phyloP scores from a whole-genome alignment of 129 eudicot species.

The Escallonia herrerae region DNA sequence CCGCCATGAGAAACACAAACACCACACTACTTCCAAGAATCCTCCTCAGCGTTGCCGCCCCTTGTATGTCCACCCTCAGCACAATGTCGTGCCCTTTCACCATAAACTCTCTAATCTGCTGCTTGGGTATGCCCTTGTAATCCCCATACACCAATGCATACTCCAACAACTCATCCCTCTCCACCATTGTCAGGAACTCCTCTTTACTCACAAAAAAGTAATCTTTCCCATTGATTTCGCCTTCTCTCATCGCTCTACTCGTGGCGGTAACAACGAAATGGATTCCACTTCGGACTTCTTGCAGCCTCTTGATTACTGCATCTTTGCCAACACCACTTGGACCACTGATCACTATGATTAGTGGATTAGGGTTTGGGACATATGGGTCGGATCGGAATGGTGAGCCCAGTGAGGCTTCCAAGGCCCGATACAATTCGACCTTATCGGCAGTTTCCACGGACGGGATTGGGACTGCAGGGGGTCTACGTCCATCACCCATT shows the following conservation, averaged over 20 bases:
- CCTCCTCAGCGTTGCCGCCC: slow-evolving; percentile 65
- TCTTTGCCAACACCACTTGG: slow-evolving; percentile 98
- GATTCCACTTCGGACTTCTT: slow-evolving; percentile 51
- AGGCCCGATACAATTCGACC: slow-evolving; percentile 58
- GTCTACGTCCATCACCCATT: slow-evolving; percentile 40
- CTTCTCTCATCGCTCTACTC: slow-evolving; percentile 53
- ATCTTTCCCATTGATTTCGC: slow-evolving; percentile 82
- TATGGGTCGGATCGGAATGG: slow-evolving; percentile 51
- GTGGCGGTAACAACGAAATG: slow-evolving; percentile 96
- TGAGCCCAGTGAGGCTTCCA: slow-evolving; percentile 69
- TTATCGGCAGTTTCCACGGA: slow-evolving; percentile 42
- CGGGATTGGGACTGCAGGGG: slow-evolving; percentile 51
- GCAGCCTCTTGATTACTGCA: slow-evolving; percentile 62
- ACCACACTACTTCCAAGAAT: slow-evolving; percentile 62
- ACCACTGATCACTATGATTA: slow-evolving; percentile 77
- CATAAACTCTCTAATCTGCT: slow-evolving; percentile 67
- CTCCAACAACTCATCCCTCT: slow-evolving; percentile 63
- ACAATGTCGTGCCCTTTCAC: slow-evolving; percentile 67
- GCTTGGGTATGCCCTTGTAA: slow-evolving; percentile 65
- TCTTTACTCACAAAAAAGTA: slow-evolving; percentile 68
- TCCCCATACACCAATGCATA: slow-evolving; percentile 65
- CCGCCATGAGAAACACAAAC: slow-evolving; percentile 73
- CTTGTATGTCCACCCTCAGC: slow-evolving; percentile 83
- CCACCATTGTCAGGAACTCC: slow-evolving; percentile 60
- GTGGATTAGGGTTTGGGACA: slow-evolving; percentile 54